Percentiles rank a stretch among this genome's conserved stretches.
Evolutionary conservation across 2,329 filamentous ascomycete species (phyloP).

Genomic region (Aureobasidium sp.): DNA sequence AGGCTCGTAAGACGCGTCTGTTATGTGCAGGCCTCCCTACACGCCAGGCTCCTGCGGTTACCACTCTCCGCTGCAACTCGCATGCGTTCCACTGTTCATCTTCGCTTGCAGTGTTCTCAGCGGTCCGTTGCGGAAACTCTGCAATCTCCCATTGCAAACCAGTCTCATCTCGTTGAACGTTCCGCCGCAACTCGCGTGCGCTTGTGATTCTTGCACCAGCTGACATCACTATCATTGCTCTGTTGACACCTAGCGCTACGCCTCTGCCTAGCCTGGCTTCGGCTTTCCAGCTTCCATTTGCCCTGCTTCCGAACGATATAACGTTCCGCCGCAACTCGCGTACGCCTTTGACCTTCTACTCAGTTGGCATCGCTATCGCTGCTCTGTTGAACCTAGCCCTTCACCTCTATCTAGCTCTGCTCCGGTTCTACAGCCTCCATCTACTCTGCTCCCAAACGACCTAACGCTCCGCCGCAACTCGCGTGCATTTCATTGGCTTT

Average conservation of each 20-base stretch:
- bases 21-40: background rate
- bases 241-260: background rate
- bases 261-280: background rate
- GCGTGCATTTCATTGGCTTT: background rate
- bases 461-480: background rate
- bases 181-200: background rate
- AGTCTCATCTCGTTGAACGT: background rate
- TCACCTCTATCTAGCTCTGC: background rate
- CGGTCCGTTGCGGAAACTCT: background rate
- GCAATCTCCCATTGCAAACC: background rate
- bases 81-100: background rate
- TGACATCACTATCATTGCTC: background rate
- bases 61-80: background rate
- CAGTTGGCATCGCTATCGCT: background rate
- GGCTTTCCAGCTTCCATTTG: no score
- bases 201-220: background rate
- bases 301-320: background rate
- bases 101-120: background rate
- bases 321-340: background rate
- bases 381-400: background rate
- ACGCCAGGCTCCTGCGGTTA: background rate
- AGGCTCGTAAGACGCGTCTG: background rate
- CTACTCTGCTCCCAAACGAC: background rate
- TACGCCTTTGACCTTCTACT: background rate
- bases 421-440: background rate